phyloP scores from a whole-genome alignment of 1,284 basidiomycete species.

The Marasmius oreades region DNA sequence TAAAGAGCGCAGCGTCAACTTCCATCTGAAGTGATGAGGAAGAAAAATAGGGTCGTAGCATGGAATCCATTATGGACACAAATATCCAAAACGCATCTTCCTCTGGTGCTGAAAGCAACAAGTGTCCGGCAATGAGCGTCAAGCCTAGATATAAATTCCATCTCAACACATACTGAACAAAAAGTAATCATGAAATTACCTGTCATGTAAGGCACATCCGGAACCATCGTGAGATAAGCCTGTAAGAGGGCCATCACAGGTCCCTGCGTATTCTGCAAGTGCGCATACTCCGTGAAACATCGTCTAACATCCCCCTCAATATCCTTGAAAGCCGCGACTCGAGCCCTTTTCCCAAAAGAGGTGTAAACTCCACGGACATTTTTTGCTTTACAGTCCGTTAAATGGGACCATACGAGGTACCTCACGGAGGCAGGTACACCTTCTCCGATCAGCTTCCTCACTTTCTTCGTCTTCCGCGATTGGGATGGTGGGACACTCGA shows the following conservation, averaged over 20 bases:
- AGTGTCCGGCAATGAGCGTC: constrained; percentile 71
- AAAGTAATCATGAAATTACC: constrained; percentile 26
- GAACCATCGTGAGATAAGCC: constrained; percentile 78
- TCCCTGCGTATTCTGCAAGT: constrained; percentile 49
- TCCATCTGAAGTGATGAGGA: constrained; percentile 70
- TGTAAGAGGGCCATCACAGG: constrained; percentile 60
- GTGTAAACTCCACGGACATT: constrained; percentile 69
- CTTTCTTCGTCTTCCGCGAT: constrained; percentile 80
- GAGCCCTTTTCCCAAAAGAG: constrained; percentile 58
- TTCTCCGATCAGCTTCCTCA: constrained; percentile 76
- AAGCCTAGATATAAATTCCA: constrained; percentile 47
- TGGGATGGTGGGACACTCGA: constrained; percentile 58
- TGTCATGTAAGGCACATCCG: constrained; percentile 70
- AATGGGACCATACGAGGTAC: constrained; percentile 81
- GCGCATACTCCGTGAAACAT: constrained; percentile 51
- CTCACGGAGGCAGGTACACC: constrained; percentile 81
- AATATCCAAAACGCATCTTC: constrained; percentile 96
- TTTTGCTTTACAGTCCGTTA: constrained; percentile 72
- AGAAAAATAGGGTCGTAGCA: constrained; percentile 80
- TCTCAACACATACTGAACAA: constrained; percentile 7
- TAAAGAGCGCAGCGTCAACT: constrained; percentile 78
- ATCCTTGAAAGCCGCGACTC: constrained; percentile 46
- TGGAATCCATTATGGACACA: constrained; percentile 77
- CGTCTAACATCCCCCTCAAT: constrained; percentile 60
- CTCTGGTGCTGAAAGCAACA: constrained; percentile 80